Evolutionary conservation across 2,329 filamentous ascomycete genomes (phyloP).

Genomic region (Botryotinia globosa): DNA sequence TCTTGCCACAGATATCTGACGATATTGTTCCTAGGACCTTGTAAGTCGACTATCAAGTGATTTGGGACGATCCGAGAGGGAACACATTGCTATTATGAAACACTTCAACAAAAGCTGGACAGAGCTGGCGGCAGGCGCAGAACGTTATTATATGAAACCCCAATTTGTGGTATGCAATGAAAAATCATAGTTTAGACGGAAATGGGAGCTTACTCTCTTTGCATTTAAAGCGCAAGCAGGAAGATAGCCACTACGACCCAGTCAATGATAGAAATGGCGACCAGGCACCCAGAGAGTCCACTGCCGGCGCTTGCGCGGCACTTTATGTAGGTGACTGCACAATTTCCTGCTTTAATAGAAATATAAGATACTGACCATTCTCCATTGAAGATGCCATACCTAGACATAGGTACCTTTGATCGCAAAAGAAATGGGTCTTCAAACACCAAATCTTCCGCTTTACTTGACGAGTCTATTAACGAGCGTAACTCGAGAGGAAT

Average conservation of each 20-base stretch:
- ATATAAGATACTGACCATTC: background rate
- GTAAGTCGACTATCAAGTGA: background rate
- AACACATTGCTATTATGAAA: conserved; percentile 5
- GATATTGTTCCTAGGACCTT: background rate
- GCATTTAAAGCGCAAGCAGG: background rate
- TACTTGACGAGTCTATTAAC: too few species aligned
- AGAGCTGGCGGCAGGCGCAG: background rate
- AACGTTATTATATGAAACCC: background rate
- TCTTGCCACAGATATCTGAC: background rate
- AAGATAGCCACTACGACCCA: background rate
- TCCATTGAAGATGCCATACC: background rate
- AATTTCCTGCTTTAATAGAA: background rate
- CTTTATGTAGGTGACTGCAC: background rate
- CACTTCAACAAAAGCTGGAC: conserved; percentile 5
- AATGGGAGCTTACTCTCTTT: background rate
- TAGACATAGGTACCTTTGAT: background rate
- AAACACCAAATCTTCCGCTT: background rate
- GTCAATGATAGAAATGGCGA: background rate
- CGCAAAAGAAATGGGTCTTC: background rate
- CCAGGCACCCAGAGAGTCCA: background rate
- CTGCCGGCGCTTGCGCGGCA: background rate
- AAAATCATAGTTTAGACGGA: background rate
- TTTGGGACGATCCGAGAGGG: background rate
- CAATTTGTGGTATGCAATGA: background rate
- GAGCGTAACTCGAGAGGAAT: background rate